Evolutionary conservation across 2,329 filamentous ascomycete genomes (phyloP).

Genomic region (Alternaria novae-zelandiae): DNA sequence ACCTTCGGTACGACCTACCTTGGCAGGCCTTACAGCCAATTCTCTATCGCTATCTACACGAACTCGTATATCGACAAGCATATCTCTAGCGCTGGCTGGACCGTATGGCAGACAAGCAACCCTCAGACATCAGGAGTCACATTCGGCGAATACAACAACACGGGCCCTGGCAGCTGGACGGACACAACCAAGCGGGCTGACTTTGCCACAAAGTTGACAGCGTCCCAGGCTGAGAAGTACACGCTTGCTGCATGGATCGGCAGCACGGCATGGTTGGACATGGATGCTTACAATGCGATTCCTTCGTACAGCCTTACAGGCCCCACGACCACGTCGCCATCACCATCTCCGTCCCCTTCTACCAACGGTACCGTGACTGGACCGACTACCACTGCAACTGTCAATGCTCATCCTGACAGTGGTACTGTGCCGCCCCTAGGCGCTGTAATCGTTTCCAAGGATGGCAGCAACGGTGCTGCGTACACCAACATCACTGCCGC

Average conservation of each 20-base stretch:
- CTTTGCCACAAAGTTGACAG: slow-evolving; percentile 48
- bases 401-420: slow-evolving; percentile 49
- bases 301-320: slow-evolving; percentile 33
- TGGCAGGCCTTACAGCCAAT: slow-evolving; percentile 54
- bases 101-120: slow-evolving; percentile 39
- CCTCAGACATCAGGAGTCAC: slow-evolving; percentile 46
- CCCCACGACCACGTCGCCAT: slow-evolving; percentile 2
- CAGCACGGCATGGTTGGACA: slow-evolving; percentile 53
- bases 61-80: slow-evolving; percentile 46
- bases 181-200: slow-evolving; percentile 38
- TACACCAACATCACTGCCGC: slow-evolving; percentile 47
- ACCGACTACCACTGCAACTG: slow-evolving; percentile 37
- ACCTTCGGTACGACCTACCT: slow-evolving; percentile 49
- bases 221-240: slow-evolving; percentile 45
- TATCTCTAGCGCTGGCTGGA: slow-evolving; percentile 43
- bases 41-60: slow-evolving; percentile 44
- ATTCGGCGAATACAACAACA: slow-evolving; percentile 46
- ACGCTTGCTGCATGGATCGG: slow-evolving; percentile 49
- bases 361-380: slow-evolving; percentile 15
- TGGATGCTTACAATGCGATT: slow-evolving; percentile 48
- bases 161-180: slow-evolving; percentile 42
- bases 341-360: slow-evolving; percentile 15
- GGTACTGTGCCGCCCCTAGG: slow-evolving; percentile 51
- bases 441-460: slow-evolving; percentile 52
- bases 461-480: slow-evolving; percentile 36